Evolutionary conservation across 2,329 filamentous ascomycete genomes (phyloP).

Genomic region (Stagonosporopsis chrysanthemi): DNA sequence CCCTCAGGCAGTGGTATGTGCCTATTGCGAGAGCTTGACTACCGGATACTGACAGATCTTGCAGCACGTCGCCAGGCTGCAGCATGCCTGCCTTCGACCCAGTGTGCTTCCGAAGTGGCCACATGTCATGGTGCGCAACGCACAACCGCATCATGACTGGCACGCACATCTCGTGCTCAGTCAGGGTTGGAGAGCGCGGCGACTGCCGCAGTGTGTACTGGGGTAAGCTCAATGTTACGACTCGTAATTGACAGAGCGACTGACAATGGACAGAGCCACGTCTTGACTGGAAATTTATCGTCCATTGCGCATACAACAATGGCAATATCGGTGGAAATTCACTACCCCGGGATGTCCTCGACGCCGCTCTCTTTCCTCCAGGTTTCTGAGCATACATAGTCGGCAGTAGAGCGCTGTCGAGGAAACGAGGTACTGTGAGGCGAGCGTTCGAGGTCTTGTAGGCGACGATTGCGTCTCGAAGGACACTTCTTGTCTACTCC

Average conservation of each 20-base stretch:
- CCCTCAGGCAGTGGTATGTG: constrained; percentile 6
- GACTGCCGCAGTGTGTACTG: constrained; percentile 4
- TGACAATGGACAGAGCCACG: background rate
- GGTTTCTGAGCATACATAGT: no score
- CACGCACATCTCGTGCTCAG: background rate
- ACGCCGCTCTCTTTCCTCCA: background rate
- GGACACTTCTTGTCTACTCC: no score
- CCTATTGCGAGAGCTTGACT: no score
- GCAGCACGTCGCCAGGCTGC: constrained; percentile 1
- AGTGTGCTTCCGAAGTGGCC: constrained; percentile 4
- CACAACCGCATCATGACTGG: constrained; percentile 11
- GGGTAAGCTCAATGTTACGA: background rate
- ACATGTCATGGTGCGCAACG: constrained; percentile 7
- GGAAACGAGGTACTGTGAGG: no score
- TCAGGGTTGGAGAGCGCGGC: background rate
- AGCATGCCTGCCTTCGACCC: constrained; percentile 1
- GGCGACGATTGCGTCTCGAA: no score
- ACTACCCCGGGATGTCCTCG: background rate
- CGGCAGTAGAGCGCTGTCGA: no score
- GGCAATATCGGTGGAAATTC: background rate
- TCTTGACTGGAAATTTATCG: background rate
- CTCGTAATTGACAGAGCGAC: background rate
- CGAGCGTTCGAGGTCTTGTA: no score
- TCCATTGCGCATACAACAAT: background rate
- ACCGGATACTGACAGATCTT: background rate